Percentiles rank a stretch among this genome's conserved stretches.
These are phyloP conservation scores for Echium plantagineum DNA, from an alignment of 257 asterid species.

Conservation along the genomic window DNA sequence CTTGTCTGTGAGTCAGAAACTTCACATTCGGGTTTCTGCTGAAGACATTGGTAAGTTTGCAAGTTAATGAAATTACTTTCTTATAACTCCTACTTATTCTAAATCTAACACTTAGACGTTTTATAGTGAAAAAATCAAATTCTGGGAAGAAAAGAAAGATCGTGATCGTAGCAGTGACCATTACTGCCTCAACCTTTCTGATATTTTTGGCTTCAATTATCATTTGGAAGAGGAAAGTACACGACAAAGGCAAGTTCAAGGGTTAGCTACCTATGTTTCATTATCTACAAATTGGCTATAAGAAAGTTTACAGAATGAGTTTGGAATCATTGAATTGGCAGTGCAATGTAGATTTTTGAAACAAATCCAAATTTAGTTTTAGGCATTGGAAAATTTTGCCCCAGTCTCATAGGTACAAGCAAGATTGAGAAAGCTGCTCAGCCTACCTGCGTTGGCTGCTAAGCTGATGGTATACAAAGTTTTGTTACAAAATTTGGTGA, in stretches of 20 bases:
- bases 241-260: background rate
- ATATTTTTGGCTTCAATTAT: background rate
- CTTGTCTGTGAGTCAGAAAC: constrained; percentile 1
- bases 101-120: too few relatives aligned
- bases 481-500: too few relatives aligned
- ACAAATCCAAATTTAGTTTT: too few relatives aligned
- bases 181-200: background rate
- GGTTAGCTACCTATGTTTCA: background rate
- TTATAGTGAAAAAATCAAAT: background rate
- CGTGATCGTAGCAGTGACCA: too few relatives aligned
- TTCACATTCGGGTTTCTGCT: constrained; percentile 11
- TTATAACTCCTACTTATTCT: background rate
- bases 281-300: background rate
- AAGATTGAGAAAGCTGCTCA: too few relatives aligned
- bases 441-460: too few relatives aligned
- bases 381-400: too few relatives aligned
- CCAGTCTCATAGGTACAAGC: too few relatives aligned
- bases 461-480: too few relatives aligned
- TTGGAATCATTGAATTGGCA: background rate
- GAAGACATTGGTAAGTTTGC: constrained; percentile 10
- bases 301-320: too few relatives aligned
- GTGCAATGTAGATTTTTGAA: too few relatives aligned
- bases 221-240: background rate
- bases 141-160: background rate
- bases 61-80: background rate